These are phyloP conservation scores for Beauveria australis DNA, from an alignment of 2,329 filamentous ascomycete species.

Conservation along the genomic window DNA sequence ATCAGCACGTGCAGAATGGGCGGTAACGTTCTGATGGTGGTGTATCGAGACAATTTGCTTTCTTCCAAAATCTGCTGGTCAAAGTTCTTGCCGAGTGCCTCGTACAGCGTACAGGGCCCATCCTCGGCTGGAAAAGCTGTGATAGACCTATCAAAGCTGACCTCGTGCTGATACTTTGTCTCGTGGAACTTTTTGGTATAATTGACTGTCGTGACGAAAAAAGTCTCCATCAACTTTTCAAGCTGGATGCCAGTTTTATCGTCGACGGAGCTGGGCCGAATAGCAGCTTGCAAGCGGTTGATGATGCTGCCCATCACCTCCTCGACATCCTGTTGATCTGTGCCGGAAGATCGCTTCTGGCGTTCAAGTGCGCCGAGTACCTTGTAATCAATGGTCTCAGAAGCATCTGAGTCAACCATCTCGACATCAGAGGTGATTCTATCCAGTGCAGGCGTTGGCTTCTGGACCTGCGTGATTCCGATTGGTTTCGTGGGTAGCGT, in stretches of 20 bases:
- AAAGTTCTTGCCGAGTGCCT: slow-evolving; percentile 78
- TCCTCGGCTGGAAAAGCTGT: slow-evolving; percentile 49
- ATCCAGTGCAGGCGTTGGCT: neutral
- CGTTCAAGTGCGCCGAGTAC: slow-evolving; percentile 38
- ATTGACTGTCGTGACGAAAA: slow-evolving; percentile 55
- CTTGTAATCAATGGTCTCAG: slow-evolving; percentile 35
- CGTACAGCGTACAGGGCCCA: slow-evolving; percentile 59
- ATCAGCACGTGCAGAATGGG: slow-evolving; percentile 86
- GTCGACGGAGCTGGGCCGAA: slow-evolving; percentile 59
- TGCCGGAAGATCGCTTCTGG: slow-evolving; percentile 40
- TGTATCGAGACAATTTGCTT: slow-evolving; percentile 54
- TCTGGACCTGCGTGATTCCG: neutral
- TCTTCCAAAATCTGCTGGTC: slow-evolving; percentile 68
- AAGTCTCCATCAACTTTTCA: slow-evolving; percentile 68
- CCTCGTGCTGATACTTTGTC: slow-evolving; percentile 33
- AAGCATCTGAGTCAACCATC: slow-evolving; percentile 25
- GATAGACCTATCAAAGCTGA: slow-evolving; percentile 52
- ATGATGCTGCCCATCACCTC: slow-evolving; percentile 93
- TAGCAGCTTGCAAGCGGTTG: slow-evolving; percentile 82
- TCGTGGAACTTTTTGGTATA: slow-evolving; percentile 47
- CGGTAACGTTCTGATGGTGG: slow-evolving; percentile 66
- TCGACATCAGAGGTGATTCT: slow-evolving; percentile 17
- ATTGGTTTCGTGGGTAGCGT: neutral
- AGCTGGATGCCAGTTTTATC: slow-evolving; percentile 63
- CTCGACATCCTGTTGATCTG: slow-evolving; percentile 85